Conservation (phyloP, 192 early-diverging fungal genomes). For the Podila epigama region DNA sequence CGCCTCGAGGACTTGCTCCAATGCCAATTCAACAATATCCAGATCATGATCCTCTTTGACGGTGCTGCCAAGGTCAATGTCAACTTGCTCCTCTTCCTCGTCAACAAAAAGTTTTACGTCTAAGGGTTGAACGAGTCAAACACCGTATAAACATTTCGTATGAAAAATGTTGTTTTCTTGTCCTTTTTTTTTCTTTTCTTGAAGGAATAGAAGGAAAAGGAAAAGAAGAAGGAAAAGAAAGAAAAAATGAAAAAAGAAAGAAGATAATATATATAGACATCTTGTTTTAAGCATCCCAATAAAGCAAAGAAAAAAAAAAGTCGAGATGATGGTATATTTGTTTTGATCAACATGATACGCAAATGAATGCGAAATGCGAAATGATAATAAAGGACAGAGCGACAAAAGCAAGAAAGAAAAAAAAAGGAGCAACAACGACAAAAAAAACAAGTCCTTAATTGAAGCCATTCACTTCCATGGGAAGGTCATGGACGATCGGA, state of each 20-base stretch:
- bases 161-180: not conserved
- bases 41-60: conserved; percentile 92
- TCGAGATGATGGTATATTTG: too few species aligned
- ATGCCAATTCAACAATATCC: conserved; percentile 91
- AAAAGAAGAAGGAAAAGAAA: too few species aligned
- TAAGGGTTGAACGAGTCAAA: not conserved
- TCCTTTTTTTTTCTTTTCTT: not conserved
- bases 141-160: not conserved
- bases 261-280: too few species aligned
- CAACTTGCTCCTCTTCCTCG: conserved; percentile 92
- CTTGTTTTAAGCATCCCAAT: too few species aligned
- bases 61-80: conserved; percentile 94
- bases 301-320: too few species aligned
- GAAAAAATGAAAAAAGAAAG: too few species aligned
- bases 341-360: too few species aligned
- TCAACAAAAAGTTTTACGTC: conserved; percentile 99
- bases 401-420: not conserved
- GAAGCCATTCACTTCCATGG: conserved; percentile 58
- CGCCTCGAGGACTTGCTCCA: conserved; percentile 93
- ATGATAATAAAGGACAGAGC: too few species aligned
- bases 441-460: conserved; percentile 19
- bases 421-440: not conserved
- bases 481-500: conserved; percentile 56
- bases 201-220: not conserved
- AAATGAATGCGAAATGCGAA: too few species aligned